Percentiles rank a stretch among this genome's conserved stretches.
These are phyloP conservation scores for Ceratocystis variospora DNA, from an alignment of 2,329 filamentous ascomycete species.

Conservation along the genomic window DNA sequence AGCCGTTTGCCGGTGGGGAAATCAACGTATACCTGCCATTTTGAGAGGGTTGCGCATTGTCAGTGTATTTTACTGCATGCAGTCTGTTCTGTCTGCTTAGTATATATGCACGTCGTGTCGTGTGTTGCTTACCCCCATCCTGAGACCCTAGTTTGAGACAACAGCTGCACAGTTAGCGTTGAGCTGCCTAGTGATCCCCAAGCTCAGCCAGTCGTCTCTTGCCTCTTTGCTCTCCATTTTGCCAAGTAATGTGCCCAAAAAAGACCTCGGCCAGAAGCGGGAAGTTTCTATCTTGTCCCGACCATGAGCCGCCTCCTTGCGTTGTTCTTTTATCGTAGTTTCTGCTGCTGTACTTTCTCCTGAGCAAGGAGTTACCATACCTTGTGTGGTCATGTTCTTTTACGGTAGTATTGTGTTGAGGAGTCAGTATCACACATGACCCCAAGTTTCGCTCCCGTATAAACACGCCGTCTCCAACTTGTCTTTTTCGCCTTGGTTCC, in stretches of 20 bases:
- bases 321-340: background rate
- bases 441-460: background rate
- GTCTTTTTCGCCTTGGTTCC: background rate
- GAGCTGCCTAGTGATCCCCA: background rate
- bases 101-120: background rate
- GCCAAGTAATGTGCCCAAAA: background rate
- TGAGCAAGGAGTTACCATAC: background rate
- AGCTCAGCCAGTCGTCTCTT: background rate
- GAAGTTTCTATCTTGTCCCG: background rate
- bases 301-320: background rate
- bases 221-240: background rate
- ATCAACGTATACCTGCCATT: background rate
- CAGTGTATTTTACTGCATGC: background rate
- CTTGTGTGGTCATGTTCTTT: background rate
- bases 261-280: slow-evolving; percentile 8
- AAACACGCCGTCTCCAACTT: background rate
- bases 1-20: background rate
- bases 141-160: no score
- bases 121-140: background rate
- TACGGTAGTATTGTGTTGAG: background rate
- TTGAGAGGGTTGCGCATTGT: background rate
- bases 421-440: background rate
- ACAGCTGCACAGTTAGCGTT: background rate
- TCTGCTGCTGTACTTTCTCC: background rate
- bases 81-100: background rate